phyloP scores from a whole-genome alignment of 139 green algal species.

The Desmodesmus armatus region DNA sequence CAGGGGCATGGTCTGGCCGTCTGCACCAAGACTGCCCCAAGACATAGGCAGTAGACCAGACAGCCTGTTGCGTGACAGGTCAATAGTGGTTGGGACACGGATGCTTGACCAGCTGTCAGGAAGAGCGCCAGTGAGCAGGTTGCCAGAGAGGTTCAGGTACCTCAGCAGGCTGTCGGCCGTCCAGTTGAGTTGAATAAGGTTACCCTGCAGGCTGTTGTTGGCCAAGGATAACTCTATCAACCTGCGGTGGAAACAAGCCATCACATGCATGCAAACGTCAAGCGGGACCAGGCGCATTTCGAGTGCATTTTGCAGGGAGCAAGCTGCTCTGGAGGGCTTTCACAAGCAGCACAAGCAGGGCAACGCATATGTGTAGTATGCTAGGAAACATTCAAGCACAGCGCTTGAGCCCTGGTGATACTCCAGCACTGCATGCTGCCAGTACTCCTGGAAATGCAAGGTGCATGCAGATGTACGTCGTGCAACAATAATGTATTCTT shows the following conservation, averaged over 20 bases:
- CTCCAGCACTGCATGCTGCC: too few relatives aligned
- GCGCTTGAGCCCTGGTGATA: too few relatives aligned
- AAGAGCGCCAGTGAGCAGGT: conserved; percentile 19
- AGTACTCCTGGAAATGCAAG: too few relatives aligned
- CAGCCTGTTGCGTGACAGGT: conserved; percentile 40
- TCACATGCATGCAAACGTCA: not conserved
- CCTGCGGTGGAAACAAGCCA: not conserved
- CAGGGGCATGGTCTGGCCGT: not conserved
- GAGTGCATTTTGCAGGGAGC: too few relatives aligned
- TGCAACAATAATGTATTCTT: too few relatives aligned
- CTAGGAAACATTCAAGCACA: too few relatives aligned
- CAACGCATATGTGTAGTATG: too few relatives aligned
- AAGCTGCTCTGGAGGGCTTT: too few relatives aligned
- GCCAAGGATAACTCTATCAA: not conserved
- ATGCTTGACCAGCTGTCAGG: conserved; percentile 2
- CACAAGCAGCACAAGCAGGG: too few relatives aligned
- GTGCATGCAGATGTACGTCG: not conserved
- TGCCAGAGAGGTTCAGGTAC: conserved; percentile 18
- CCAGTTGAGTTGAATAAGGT: not conserved
- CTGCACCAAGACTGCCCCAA: not conserved
- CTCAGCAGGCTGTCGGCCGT: not conserved
- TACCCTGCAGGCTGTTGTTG: conserved; percentile 19
- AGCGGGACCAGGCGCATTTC: not conserved
- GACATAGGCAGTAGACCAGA: not conserved
- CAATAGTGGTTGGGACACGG: not conserved